phyloP scores from a whole-genome alignment of 495 filamentous ascomycete species.

The Achaetomiella virescens region DNA sequence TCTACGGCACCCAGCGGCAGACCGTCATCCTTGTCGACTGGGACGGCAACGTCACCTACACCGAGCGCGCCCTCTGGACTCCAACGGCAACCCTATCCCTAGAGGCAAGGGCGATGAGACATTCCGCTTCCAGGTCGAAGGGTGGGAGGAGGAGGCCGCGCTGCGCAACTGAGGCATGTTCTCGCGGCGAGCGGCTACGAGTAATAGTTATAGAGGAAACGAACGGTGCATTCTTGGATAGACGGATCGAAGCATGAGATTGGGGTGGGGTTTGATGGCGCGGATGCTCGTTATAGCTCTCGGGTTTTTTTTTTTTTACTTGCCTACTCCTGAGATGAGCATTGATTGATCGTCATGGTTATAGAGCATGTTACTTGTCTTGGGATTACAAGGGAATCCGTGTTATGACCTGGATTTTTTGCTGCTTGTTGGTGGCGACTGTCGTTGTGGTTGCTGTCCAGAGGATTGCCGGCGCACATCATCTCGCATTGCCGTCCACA shows the following conservation, averaged over 20 bases:
- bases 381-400: no score
- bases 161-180: conserved; percentile 3
- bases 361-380: no score
- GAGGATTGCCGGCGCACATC: no score
- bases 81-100: conserved; percentile 54
- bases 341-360: no score
- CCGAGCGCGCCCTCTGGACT: conserved; percentile 80
- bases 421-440: no score
- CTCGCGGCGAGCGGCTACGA: not conserved
- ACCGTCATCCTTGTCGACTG: conserved; percentile 74
- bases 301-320: no score
- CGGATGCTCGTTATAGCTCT: no score
- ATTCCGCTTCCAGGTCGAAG: conserved; percentile 59
- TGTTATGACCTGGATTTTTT: no score
- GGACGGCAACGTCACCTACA: conserved; percentile 69
- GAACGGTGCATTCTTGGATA: not conserved
- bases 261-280: not conserved
- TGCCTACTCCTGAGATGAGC: no score
- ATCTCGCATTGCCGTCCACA: no score
- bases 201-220: not conserved
- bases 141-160: conserved; percentile 27
- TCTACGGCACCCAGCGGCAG: conserved; percentile 93
- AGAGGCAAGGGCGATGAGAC: conserved; percentile 54
- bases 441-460: no score
- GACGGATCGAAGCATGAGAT: not conserved